Evolutionary conservation across 176 grass and related monocot species (phyloP).

Genomic region (Aegilops longissima): DNA sequence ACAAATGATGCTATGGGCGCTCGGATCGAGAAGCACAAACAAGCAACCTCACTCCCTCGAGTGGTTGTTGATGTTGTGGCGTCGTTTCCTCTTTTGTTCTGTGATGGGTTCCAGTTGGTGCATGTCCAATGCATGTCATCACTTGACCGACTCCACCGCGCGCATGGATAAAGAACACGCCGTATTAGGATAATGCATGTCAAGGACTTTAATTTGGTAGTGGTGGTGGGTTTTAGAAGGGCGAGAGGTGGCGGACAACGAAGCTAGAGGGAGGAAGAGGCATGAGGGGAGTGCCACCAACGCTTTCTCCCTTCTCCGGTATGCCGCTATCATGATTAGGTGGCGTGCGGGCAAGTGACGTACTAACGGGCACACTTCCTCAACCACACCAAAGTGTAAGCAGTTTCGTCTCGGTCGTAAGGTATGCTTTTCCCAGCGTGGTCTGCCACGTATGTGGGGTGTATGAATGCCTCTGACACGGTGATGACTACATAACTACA

Average conservation of each 20-base stretch:
- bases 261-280: conserved; percentile 11
- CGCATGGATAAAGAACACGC: too few relatives aligned
- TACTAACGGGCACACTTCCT: conserved; percentile 29
- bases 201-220: conserved; percentile 25
- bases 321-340: conserved; percentile 26
- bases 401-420: not conserved
- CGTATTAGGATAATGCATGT: not conserved
- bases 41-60: not conserved
- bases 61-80: conserved; percentile 8
- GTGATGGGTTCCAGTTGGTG: too few relatives aligned
- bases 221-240: conserved; percentile 56
- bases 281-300: not conserved
- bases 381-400: not conserved
- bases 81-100: not conserved
- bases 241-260: conserved; percentile 42
- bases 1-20: not conserved
- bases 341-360: conserved; percentile 35
- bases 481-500: not conserved
- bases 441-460: not conserved
- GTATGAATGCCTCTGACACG: not conserved
- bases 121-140: too few relatives aligned
- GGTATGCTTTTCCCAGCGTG: not conserved
- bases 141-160: too few relatives aligned
- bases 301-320: not conserved
- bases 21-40: conserved; percentile 21